phyloP scores from a whole-genome alignment of 768 basidiomycete genomes.

The Auriculariales sp. region DNA sequence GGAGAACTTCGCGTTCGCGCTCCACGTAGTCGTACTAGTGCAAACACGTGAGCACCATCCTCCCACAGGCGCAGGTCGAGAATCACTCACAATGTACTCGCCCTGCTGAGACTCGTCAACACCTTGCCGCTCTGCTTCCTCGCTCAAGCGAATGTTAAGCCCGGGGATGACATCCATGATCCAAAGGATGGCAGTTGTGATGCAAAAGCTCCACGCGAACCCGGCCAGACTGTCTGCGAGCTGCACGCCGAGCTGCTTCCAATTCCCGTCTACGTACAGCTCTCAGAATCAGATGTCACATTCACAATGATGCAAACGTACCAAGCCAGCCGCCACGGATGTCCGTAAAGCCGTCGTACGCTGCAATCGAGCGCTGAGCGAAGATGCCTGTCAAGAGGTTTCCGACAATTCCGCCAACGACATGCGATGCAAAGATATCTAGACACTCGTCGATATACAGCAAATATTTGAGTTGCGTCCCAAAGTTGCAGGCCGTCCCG shows the following conservation, averaged over 20 bases:
- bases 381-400: conserved; percentile 81
- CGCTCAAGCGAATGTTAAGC: too few species aligned
- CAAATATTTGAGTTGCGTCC: conserved; percentile 86
- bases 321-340: conserved; percentile 70
- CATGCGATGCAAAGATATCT: conserved; percentile 84
- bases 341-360: conserved; percentile 53
- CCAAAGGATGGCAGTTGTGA: too few species aligned
- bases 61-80: too few species aligned
- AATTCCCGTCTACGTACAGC: conserved; percentile 18
- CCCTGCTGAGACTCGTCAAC: too few species aligned
- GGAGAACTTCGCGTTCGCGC: too few species aligned
- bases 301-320: not conserved
- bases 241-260: conserved; percentile 72
- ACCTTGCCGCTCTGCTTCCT: too few species aligned
- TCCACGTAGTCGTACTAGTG: too few species aligned
- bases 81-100: too few species aligned
- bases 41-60: too few species aligned
- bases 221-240: conserved; percentile 59
- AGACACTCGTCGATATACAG: conserved; percentile 65
- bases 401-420: conserved; percentile 63
- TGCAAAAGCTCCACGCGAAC: conserved; percentile 54
- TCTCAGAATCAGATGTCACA: not conserved
- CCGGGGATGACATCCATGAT: too few species aligned
- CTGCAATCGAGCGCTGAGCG: conserved; percentile 60
- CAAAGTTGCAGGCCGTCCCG: conserved; percentile 80